Evolutionary conservation across 305 asterid species (phyloP).

Genomic region (Plantago coronopus): DNA sequence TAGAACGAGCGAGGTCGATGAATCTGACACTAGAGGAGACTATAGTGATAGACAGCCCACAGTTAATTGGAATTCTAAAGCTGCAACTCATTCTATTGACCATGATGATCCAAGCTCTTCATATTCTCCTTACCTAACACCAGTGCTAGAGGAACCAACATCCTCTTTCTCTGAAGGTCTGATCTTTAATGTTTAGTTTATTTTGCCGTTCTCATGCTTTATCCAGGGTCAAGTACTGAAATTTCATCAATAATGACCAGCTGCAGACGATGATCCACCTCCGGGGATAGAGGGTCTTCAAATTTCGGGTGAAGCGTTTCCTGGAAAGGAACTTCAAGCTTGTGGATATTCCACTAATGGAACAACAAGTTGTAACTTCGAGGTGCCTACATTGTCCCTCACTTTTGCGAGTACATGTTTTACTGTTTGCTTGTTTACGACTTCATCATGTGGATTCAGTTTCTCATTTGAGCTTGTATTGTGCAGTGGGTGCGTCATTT

Average conservation of each 20-base stretch:
- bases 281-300: constrained; percentile 96
- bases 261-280: constrained; percentile 95
- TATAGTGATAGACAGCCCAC: constrained; percentile 59
- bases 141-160: constrained; percentile 93
- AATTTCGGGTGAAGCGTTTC: constrained; percentile 93
- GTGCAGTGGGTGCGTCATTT: constrained; percentile 96
- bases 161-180: constrained; percentile 93
- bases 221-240: constrained; percentile 26
- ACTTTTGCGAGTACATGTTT: constrained; percentile 17
- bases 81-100: constrained; percentile 42
- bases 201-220: constrained; percentile 26
- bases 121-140: constrained; percentile 73
- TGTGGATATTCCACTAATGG: constrained; percentile 91
- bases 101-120: constrained; percentile 82
- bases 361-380: constrained; percentile 97
- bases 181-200: constrained; percentile 24
- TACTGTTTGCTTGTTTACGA: constrained; percentile 18
- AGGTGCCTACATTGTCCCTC: constrained; percentile 43
- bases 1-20: constrained; percentile 65
- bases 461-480: constrained; percentile 19
- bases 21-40: constrained; percentile 51
- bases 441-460: constrained; percentile 21
- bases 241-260: constrained; percentile 40
- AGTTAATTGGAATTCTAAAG: constrained; percentile 52
- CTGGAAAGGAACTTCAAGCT: constrained; percentile 88